Evolutionary conservation across 495 filamentous ascomycete species (phyloP), one percentile per base, ranked within the genome.

Genomic region (Staphylotrichum longicolle): DNA sequence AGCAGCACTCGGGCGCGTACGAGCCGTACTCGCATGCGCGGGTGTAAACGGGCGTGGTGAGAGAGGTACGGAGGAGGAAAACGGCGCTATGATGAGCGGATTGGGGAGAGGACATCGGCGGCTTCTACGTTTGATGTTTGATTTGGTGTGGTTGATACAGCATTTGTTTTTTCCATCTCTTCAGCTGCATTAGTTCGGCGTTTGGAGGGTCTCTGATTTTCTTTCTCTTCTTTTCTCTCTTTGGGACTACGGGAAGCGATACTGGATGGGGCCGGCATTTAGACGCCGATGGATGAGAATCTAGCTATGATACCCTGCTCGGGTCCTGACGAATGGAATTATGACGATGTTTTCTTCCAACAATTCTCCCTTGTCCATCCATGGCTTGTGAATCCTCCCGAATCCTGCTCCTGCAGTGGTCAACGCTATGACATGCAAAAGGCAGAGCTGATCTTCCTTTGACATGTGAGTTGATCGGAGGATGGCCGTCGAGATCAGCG

Each of bases 1-100:
- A 40, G 39, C 61, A 65, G 49, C 69, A 68, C 41, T 66, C 69
- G 40, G 55, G 74, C 33, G 80, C 80, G 4, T 84, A 84, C 65
- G 81, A 84, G 76, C 81, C 81, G 34, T 84, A 84, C 64, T 72
- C 75, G 58, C 81, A 84, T 58, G 59, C 71, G 50, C 66, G 68
- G 20, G 66, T 73, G 42, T 82, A 77, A 77, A 27, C 20, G 20
- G 20, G 47, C 4, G 40, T n/a, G 8, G 32, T 7, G 10, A 42
- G 54, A 35, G 15, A 57, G 34, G n/a, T 33, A 7, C 4, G 35
- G 12, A 6, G 37, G 20, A 27, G 20, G 20, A 27, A 27, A 27
- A 27, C 20, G 20, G 20, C 20, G 20, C 20, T 27, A 27, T 0
- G 20, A 27, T 27, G 20, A 27, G 20, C 20, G 20, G 20, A 27